Evolutionary conservation across 306 rosid genomes (phyloP), one percentile per base, ranked within the genome.

Genomic region (Cucumis hystrix): DNA sequence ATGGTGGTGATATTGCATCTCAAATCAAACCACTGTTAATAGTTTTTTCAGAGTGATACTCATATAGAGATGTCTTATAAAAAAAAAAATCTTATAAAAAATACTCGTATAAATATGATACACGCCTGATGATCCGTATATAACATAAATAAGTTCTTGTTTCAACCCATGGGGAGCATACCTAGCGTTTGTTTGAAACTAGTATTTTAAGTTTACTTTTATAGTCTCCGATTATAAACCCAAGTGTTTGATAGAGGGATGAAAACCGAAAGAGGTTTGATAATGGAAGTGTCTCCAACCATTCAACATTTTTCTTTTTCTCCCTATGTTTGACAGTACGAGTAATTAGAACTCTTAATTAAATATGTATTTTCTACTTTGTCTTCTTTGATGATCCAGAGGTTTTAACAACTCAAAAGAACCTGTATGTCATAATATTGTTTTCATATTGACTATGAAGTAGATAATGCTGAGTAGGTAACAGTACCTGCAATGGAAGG

Each of bases 401-500:
- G 54, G 23, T 20, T 41, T 68, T 69, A 68, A n/a, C 1, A 43
- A 25, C 45, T 73, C 47, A 30, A 9, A 11, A 33, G 30, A 52
- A 73, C 10, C 75, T 17, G 33, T n/a, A 17, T 52, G 77, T 72
- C 43, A 72, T 8, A 4, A 51, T 71, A 40, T 41, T 51, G n/a
- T 30, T 41, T 28, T 49, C 76, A 72, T 37, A 72, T 72, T 15
- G 49, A 33, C 30, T 11, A 73, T 30, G 30, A 52, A 73, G 17
- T 47, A 73, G 6, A 73, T 16, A 18, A 51, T 49, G 61, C 77
- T 41, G 6, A 1, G 8, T 30, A 10, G 45, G 40, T 73, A 18
- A 61, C 30, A 4, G 73, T 85, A 95, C 99, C 99, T 82, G 99
- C 99, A 59, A 92, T 81, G 71, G 99, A 89, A 40, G 98, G 97